Conservation (phyloP, 495 filamentous ascomycete species). For the Neurospora sp. region DNA sequence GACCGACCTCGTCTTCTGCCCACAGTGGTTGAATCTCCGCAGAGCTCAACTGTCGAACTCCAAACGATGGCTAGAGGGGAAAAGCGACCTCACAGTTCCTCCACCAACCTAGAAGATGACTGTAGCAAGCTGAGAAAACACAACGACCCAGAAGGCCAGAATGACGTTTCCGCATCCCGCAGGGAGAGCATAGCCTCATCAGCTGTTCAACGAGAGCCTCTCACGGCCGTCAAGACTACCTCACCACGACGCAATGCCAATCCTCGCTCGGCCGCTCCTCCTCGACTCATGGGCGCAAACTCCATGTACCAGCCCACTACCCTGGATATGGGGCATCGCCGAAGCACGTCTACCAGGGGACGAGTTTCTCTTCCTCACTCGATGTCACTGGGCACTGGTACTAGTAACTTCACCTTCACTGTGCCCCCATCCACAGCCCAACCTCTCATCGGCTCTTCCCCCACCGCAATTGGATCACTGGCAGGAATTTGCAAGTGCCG, state of each 20-base stretch:
- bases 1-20: neutral
- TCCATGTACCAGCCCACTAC: conserved; percentile 10
- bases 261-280: neutral
- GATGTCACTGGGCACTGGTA: conserved; percentile 7
- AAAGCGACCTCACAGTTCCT: conserved; percentile 8
- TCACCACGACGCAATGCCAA: conserved; percentile 7
- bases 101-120: neutral
- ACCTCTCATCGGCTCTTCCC: neutral
- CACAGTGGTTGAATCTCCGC: neutral
- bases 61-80: neutral
- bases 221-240: neutral
- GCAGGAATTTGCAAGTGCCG: neutral
- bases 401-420: neutral
- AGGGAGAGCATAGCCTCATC: neutral
- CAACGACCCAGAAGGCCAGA: neutral
- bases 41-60: neutral
- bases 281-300: neutral
- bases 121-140: conserved; percentile 5
- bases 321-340: neutral
- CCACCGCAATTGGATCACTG: neutral
- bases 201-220: neutral
- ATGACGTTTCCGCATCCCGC: neutral
- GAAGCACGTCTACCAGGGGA: neutral
- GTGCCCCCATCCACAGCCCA: neutral
- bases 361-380: conserved; percentile 3